Evolutionary conservation across 2,329 filamentous ascomycete species (phyloP).

Genomic region (Penicillium nordicum): DNA sequence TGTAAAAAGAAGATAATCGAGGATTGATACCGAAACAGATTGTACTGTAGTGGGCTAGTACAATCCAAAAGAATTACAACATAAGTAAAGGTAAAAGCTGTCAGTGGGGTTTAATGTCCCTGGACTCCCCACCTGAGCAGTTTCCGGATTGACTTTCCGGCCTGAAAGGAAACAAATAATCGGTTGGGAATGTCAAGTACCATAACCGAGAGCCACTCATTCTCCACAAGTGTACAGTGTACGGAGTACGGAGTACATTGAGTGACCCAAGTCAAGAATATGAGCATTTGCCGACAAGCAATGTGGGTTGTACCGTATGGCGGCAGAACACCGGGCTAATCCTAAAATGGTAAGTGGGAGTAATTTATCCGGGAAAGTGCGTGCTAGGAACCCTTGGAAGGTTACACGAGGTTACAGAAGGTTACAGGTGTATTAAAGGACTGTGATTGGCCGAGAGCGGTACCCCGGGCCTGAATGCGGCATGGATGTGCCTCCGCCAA

Average conservation of each 20-base stretch:
- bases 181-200: neutral
- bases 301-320: neutral
- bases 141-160: neutral
- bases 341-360: neutral
- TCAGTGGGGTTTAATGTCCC: neutral
- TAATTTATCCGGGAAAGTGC: slow-evolving; percentile 1
- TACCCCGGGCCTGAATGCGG: slow-evolving; percentile 12
- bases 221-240: neutral
- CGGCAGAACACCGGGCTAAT: too few relatives aligned
- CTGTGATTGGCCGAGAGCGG: neutral
- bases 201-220: neutral
- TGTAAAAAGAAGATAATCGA: neutral
- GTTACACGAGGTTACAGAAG: neutral
- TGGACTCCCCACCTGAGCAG: neutral
- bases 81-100: neutral
- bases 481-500: slow-evolving; percentile 12
- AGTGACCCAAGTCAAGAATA: neutral
- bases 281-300: neutral
- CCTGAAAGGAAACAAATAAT: neutral
- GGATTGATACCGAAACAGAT: neutral
- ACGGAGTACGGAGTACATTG: too few relatives aligned
- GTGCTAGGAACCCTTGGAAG: neutral
- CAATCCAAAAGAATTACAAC: neutral
- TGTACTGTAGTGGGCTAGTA: neutral
- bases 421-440: neutral